Percentiles rank a stretch among this genome's conserved stretches.
phyloP scores from a whole-genome alignment of 2,329 filamentous ascomycete species.

The Parascedosporium putredinis region DNA sequence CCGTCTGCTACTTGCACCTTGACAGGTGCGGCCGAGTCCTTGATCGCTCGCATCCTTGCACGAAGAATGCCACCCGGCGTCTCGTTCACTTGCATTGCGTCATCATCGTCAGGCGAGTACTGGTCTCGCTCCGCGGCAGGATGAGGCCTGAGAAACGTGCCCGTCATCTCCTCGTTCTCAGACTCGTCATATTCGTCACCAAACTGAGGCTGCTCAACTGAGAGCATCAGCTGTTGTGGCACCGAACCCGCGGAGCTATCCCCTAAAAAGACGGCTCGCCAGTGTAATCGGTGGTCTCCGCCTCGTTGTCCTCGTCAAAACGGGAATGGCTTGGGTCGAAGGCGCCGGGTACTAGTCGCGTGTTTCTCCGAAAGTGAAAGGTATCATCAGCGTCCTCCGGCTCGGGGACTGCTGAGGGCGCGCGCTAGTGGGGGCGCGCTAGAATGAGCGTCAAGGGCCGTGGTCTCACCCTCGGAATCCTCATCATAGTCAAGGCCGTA shows the following conservation, averaged over 20 bases:
- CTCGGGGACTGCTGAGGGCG: background rate
- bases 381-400: slow-evolving; percentile 36
- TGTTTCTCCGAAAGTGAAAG: slow-evolving; percentile 42
- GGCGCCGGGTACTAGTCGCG: slow-evolving; percentile 59
- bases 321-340: slow-evolving; percentile 55
- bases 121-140: slow-evolving; percentile 64
- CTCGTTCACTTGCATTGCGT: slow-evolving; percentile 32
- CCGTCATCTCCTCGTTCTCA: slow-evolving; percentile 64
- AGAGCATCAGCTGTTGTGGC: slow-evolving; percentile 49
- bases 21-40: slow-evolving; percentile 46
- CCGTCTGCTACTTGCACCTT: slow-evolving; percentile 54
- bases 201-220: slow-evolving; percentile 44
- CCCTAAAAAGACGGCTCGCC: slow-evolving; percentile 74
- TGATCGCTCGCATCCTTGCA: slow-evolving; percentile 53
- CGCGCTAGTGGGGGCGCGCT: slow-evolving; percentile 10
- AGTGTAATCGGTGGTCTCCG: slow-evolving; percentile 31
- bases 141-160: slow-evolving; percentile 64
- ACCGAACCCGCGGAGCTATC: slow-evolving; percentile 77
- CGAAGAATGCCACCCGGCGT: slow-evolving; percentile 53
- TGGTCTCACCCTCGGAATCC: slow-evolving; percentile 47
- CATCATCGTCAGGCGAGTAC: slow-evolving; percentile 43
- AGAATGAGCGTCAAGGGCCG: slow-evolving; percentile 11
- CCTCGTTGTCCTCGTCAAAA: background rate
- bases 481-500: slow-evolving; percentile 83
- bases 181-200: slow-evolving; percentile 69